These are phyloP conservation scores for Penicillium coprophilum DNA, from an alignment of 495 filamentous ascomycete species.

Conservation along the genomic window DNA sequence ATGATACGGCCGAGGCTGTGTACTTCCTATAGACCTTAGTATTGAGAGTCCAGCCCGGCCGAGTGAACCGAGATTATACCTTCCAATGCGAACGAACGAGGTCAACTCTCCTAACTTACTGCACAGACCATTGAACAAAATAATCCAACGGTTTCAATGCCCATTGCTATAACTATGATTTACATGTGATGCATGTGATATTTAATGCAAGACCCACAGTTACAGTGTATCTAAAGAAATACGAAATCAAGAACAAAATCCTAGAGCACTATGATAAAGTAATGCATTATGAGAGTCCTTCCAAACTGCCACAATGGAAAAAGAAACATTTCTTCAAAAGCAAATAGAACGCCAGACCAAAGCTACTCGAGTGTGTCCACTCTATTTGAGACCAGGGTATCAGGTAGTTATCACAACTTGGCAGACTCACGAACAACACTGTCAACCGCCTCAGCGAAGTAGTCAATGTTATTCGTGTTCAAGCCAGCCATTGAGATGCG, in stretches of 20 bases:
- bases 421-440: slow-evolving; percentile 71
- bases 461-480: slow-evolving; percentile 88
- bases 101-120: neutral
- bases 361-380: slow-evolving; percentile 1
- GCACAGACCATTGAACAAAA: neutral
- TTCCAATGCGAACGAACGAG: neutral
- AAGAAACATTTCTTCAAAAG: neutral
- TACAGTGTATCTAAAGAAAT: neutral
- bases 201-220: neutral
- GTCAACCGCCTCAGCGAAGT: slow-evolving; percentile 86
- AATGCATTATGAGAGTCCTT: neutral
- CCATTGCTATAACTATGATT: neutral
- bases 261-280: neutral
- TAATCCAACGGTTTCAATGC: neutral
- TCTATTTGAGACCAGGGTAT: slow-evolving; percentile 5
- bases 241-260: neutral
- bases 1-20: neutral
- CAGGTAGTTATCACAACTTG: slow-evolving; percentile 17
- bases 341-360: slow-evolving; percentile 10
- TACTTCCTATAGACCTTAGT: neutral
- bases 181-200: slow-evolving; percentile 1
- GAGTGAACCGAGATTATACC: neutral
- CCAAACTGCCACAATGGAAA: neutral
- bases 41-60: neutral
- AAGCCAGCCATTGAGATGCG: slow-evolving; percentile 95